phyloP scores from a whole-genome alignment of 2,329 filamentous ascomycete genomes.

The Colletotrichum sp. region DNA sequence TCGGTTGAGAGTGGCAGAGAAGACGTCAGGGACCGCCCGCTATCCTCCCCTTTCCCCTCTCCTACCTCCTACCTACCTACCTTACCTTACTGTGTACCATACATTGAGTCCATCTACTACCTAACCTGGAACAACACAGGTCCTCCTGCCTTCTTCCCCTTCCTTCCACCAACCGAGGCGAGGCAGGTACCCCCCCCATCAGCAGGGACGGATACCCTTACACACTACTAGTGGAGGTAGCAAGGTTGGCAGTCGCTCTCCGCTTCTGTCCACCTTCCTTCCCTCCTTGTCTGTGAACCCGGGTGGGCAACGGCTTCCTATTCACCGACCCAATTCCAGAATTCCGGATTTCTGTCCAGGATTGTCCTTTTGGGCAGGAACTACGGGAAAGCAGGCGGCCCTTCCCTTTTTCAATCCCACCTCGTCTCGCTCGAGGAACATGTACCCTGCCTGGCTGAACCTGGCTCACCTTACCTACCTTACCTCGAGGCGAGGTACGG shows the following conservation, averaged over 20 bases:
- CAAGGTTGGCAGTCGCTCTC: neutral
- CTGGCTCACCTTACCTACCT: neutral
- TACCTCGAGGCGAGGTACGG: neutral
- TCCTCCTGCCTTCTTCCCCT: neutral
- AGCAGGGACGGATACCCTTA: neutral
- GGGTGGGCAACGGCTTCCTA: conserved; percentile 6
- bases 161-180: neutral
- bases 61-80: neutral
- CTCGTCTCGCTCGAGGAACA: neutral
- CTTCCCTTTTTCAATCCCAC: conserved; percentile 9
- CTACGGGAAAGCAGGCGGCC: conserved; percentile 5
- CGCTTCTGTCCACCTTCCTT: neutral
- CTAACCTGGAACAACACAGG: neutral
- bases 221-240: neutral
- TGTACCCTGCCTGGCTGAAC: neutral
- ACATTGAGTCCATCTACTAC: neutral
- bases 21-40: neutral
- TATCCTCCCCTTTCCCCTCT: neutral
- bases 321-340: conserved; percentile 9
- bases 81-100: neutral
- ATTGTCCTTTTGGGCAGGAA: conserved; percentile 1
- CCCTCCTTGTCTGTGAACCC: conserved; percentile 10
- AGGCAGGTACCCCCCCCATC: neutral
- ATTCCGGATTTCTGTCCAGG: conserved; percentile 17
- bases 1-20: neutral